phyloP scores from a whole-genome alignment of 1,284 basidiomycete species.

The Lignosus rhinocerotis region DNA sequence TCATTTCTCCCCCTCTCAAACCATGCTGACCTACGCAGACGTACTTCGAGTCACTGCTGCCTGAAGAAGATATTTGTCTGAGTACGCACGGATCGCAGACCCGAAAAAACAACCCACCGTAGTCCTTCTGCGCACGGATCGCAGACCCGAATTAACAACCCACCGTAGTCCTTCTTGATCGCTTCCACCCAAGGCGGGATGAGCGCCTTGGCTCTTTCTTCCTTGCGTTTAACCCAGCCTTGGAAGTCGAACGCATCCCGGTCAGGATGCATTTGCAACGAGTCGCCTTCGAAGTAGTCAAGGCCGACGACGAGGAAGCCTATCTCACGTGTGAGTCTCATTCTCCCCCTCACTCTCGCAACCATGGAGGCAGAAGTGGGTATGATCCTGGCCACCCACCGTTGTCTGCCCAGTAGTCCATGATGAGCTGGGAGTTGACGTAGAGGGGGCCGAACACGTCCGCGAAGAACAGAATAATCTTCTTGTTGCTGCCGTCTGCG shows the following conservation, averaged over 20 bases:
- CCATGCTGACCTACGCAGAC: constrained; percentile 15
- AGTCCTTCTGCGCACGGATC: constrained; percentile 32
- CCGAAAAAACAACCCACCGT: constrained; percentile 34
- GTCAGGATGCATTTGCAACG: constrained; percentile 37
- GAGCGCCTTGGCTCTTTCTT: constrained; percentile 36
- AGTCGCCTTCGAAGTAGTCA: constrained; percentile 61
- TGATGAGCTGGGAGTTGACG: constrained; percentile 53
- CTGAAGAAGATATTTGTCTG: not conserved
- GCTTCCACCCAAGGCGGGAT: constrained; percentile 52
- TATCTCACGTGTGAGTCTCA: constrained; percentile 21
- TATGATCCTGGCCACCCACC: constrained; percentile 32
- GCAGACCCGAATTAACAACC: not conserved
- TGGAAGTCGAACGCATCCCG: constrained; percentile 41
- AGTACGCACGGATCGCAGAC: not conserved
- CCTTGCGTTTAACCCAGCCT: constrained; percentile 41
- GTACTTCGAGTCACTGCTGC: constrained; percentile 29
- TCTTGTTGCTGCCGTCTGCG: constrained; percentile 33
- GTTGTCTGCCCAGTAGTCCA: constrained; percentile 53
- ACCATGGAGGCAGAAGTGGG: too few species aligned
- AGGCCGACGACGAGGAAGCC: constrained; percentile 54
- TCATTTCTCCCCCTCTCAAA: too few species aligned
- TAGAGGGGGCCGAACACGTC: constrained; percentile 51
- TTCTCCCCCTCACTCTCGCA: too few species aligned
- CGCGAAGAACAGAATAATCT: constrained; percentile 48
- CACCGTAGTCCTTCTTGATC: constrained; percentile 46